phyloP scores from a whole-genome alignment of 2,329 filamentous ascomycete genomes.

The Fusarium ramigenum region DNA sequence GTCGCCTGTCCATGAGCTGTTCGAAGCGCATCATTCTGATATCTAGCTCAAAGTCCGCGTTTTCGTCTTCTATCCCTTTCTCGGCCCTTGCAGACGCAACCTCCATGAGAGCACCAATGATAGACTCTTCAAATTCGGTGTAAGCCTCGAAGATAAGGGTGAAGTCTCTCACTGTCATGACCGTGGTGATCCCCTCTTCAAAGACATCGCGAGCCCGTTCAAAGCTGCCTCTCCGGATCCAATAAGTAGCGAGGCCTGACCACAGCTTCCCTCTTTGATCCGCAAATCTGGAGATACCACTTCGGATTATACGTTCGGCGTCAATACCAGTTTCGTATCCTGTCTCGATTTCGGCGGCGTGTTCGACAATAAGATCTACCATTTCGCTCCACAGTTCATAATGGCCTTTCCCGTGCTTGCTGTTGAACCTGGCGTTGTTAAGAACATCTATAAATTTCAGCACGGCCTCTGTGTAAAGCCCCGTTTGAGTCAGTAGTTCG shows the following conservation, averaged over 20 bases:
- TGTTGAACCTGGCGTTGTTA: conserved; percentile 89
- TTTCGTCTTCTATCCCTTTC: conserved; percentile 79
- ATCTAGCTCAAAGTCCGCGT: conserved; percentile 93
- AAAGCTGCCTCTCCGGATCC: conserved; percentile 92
- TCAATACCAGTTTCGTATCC: conserved; percentile 84
- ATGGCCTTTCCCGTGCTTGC: conserved; percentile 92
- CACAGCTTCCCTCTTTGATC: conserved; percentile 96
- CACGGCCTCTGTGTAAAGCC: conserved; percentile 89
- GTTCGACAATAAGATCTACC: conserved; percentile 91
- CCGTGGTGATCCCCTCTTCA: conserved; percentile 95
- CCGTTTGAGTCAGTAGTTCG: conserved; percentile 82
- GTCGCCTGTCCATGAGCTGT: conserved; percentile 94
- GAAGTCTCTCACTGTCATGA: conserved; percentile 98
- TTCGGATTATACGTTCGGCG: conserved; percentile 91
- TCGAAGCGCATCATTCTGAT: conserved; percentile 98
- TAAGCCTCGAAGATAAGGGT: conserved; percentile 97
- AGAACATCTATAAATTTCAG: conserved; percentile 91
- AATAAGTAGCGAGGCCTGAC: conserved; percentile 95
- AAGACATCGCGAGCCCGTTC: conserved; percentile 93
- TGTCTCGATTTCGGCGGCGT: conserved; percentile 86
- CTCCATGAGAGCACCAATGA: conserved; percentile 92
- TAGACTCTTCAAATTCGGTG: conserved; percentile 94
- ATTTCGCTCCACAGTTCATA: conserved; percentile 99
- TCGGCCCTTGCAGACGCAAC: conserved; percentile 82
- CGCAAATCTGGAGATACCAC: conserved; percentile 87